Evolutionary conservation across 805 yeast species (phyloP), one percentile per base, ranked within the genome.

Genomic region (Candida easanensis): DNA sequence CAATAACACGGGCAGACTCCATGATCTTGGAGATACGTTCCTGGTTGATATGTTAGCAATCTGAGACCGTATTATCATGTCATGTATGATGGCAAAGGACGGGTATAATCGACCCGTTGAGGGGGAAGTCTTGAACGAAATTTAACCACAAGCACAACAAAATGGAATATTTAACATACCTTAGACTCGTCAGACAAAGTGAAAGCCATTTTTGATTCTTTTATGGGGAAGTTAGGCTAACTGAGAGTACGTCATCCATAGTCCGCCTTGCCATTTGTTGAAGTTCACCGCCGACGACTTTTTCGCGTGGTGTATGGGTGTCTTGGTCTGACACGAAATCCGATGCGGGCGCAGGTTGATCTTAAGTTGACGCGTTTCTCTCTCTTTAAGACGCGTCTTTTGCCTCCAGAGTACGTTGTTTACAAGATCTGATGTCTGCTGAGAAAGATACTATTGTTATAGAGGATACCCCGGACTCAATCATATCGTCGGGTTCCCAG

Each of bases 11-110:
- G 52, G 96, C 81, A 57, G 88, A 74, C 56, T 86, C 95, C 54
- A 89, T 70, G 51, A 90, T 70, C 65, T 83, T 88, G 64, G 82
- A 70, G 66, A 93, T 78, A 71, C 98, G 88, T 73, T 93, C 99
- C 78, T 85, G 58, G n/a, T 30, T 9, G 35, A 19, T 4, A n/a
- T 32, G 23, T 32, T 32, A 18, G 35, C 19, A 9, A 30, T 30
- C 30, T 10, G 25, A 22, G 25, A 10, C 25, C 25, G 7, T 22
- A 7, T 7, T 22, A 8, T 7, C 10, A 22, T n/a, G n/a, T n/a
- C n/a, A n/a, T n/a, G 14, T 8, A 13, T 10, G 30, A 26, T 9
- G n/a, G 30, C 30, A 26, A 26, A 17, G 18, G 33, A 19, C n/a
- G n/a, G n/a, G n/a, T n/a, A n/a, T n/a, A n/a, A n/a, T n/a, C n/a